Conservation (phyloP, 2,329 filamentous ascomycete genomes). For the Zalaria obscura region DNA sequence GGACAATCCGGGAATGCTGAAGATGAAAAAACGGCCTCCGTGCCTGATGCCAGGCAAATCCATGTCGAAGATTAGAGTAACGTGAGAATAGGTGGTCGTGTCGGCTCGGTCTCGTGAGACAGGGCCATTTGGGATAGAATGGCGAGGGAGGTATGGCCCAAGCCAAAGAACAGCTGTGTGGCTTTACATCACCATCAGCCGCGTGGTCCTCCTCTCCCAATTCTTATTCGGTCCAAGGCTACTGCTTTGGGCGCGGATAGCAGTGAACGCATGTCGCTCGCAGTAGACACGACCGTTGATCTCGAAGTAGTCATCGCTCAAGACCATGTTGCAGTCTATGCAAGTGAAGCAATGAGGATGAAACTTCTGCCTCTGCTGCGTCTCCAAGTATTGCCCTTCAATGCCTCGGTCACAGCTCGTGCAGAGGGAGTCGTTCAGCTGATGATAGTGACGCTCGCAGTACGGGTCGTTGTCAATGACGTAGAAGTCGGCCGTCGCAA, state of each 20-base stretch:
- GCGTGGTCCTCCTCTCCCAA: constrained; percentile 18
- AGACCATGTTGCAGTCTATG: constrained; percentile 56
- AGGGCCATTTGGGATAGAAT: too few relatives aligned
- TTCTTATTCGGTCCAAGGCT: constrained; percentile 4
- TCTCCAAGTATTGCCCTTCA: constrained; percentile 86
- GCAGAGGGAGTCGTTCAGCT: constrained; percentile 78
- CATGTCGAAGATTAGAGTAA: too few relatives aligned
- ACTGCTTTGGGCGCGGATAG: background rate
- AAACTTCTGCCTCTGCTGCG: constrained; percentile 62
- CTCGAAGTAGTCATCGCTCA: constrained; percentile 84
- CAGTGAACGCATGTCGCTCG: constrained; percentile 62
- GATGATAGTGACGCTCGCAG: constrained; percentile 85
- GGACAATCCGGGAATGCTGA: background rate
- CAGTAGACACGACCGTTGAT: constrained; percentile 69
- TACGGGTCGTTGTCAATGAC: constrained; percentile 78
- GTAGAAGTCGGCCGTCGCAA: constrained; percentile 82
- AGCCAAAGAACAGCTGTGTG: background rate
- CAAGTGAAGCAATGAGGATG: constrained; percentile 82
- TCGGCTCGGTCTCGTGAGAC: too few relatives aligned
- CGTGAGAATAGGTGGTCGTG: too few relatives aligned
- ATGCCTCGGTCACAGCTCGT: constrained; percentile 69
- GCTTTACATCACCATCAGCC: constrained; percentile 19
- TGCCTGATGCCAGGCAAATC: too few relatives aligned
- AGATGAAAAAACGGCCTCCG: too few relatives aligned
- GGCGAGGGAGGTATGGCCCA: too few relatives aligned